Evolutionary conservation across 169 alveolate genomes (phyloP).

Genomic region (Eimeria falciformis): DNA sequence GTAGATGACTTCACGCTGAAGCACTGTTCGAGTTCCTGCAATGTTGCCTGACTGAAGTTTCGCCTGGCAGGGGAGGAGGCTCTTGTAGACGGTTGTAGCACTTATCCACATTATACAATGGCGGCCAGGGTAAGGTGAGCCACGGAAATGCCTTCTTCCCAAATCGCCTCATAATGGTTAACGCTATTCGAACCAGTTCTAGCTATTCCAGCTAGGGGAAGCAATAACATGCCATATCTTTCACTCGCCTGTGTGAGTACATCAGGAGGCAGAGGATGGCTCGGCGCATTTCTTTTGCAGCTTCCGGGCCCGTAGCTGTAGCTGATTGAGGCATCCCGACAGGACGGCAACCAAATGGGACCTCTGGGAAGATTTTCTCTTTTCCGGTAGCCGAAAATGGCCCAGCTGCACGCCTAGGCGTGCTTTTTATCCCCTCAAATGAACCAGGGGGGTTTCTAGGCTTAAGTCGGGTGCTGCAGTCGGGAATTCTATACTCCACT

Average conservation of each 20-base stretch:
- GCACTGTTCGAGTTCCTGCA: too few relatives aligned
- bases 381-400: too few relatives aligned
- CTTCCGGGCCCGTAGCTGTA: conserved; percentile 60
- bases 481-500: background rate
- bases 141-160: too few relatives aligned
- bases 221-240: background rate
- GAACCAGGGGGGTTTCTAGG: background rate
- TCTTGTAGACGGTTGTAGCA: too few relatives aligned
- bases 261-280: conserved; percentile 75
- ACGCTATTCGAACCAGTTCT: too few relatives aligned
- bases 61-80: too few relatives aligned
- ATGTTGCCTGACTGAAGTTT: too few relatives aligned
- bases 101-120: too few relatives aligned
- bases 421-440: background rate
- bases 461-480: background rate
- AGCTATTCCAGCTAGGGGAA: too few relatives aligned
- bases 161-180: too few relatives aligned
- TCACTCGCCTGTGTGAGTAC: conserved; percentile 76
- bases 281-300: conserved; percentile 73
- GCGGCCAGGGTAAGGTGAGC: too few relatives aligned
- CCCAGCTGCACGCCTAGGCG: conserved; percentile 3
- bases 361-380: background rate
- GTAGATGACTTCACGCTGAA: too few relatives aligned
- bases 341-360: background rate
- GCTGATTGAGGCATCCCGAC: conserved; percentile 41